Evolutionary conservation across 768 basidiomycete species (phyloP), one percentile per base, ranked within the genome.

Genomic region (Trametes meyenii): DNA sequence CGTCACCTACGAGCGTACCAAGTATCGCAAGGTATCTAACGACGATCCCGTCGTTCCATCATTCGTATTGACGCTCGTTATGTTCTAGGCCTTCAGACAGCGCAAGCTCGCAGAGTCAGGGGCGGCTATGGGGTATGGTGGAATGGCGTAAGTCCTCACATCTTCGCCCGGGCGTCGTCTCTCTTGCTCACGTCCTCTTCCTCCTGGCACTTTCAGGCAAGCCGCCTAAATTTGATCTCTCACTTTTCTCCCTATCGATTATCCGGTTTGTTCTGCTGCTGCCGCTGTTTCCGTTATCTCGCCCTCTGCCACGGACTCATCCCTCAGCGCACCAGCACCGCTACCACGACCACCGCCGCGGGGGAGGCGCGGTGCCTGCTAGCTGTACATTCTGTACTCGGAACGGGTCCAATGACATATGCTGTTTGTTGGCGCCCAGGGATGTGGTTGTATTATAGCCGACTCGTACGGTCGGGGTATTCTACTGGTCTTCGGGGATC

Each of bases 1-100:
- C 72, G 92, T 95, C 65, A 93, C 92, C 6, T 92, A 87, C 70
- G 92, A 96, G 79, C 84, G 94, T 49, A 86, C 91, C 24, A 90
- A 88, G 74, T 92, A 92, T 71, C 87, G 92, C 78, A 90, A 85
- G 81, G 92, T 90, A 61, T 58, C 83, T 76, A 52, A 24, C 51
- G 29, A 19, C 62, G 26, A 21, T 13, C 29, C 17, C 14, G 35
- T 29, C 29, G 23, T 17, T n/a, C 7, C 50, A 52, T 49, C 38
- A 59, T 61, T n/a, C n/a, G 46, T 40, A 45, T 14, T 58, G 24
- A 19, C 13, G 24, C 7, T n/a, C 26, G 19, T 16, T 21, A 19
- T 10, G 66, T 40, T 64, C 43, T 64, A 92, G 90, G 81, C 83
- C 62, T 93, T 92, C 84, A 81, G 90, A 66, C 81, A 85, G 76